Base-by-base conservation (phyloP, 75 land plant genomes). In the Pinus tabuliformis region DNA sequence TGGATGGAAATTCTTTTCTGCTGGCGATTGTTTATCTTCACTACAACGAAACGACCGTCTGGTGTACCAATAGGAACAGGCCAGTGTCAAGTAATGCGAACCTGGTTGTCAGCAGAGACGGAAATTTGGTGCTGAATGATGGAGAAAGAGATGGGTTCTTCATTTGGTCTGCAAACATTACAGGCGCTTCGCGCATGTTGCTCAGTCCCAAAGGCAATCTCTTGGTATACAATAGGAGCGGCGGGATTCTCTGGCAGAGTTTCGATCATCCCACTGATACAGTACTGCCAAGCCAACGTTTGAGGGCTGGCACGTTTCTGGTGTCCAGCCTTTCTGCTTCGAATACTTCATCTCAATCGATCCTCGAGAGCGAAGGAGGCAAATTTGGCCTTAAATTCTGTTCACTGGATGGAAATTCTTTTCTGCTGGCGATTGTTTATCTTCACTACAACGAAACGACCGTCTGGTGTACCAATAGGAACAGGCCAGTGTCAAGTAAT, bases 161-260 rank as follows among this genome's bases (percentile, higher is more conserved):
- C 21, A 78, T 74, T 26, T 90, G 92, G 92, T 83, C 86, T 28
- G 83, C 92, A 26, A 83, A 81, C 22, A 2, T 61, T 45, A 4
- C 2, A 39, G 73, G 66, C 18, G 37, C 65, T 13, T 62, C 30
- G 4, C 28, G 30, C 15, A 26, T 28, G 14, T 30, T 33, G 28
- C 65, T 62, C 3, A 62, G 16, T 9, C 16, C 22, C 5, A 22
- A 26, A 12, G 65, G 65, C 8, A 62, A 62, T 30, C 18, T 62
- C 16, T 26, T 62, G 28, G 2, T 62, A 28, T 62, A 28, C 65
- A 15, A 62, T 62, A 3, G 36, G 2, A 13, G 65, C 65, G 37
- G 37, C 37, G 16, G 37, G 65, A 58, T 76, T 42, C 68, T 79
- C 9, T 63, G 15, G 26, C 58, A 72, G 70, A 73, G 78, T 61